Base-by-base conservation (phyloP, 1,284 basidiomycete genomes). In the Naganishia cerealis region DNA sequence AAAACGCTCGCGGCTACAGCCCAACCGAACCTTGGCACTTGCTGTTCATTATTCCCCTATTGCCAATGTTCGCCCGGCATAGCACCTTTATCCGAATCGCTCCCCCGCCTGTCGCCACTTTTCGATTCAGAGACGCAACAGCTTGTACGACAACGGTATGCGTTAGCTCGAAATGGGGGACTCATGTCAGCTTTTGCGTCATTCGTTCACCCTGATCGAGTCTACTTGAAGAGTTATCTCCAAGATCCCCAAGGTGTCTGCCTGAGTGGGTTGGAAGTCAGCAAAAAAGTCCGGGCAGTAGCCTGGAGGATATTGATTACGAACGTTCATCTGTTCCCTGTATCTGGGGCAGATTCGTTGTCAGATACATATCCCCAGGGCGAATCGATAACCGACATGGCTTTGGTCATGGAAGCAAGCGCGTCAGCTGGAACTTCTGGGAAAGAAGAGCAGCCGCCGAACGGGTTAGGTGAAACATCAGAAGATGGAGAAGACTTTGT, bases 61-160 rank as follows among this genome's bases (percentile, higher is more conserved):
- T 79, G 78, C 70, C 77, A 75, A 8, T 70, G 65, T 67, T 56
- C 48, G 12, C 43, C 65, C 1, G 42, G 55, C 1, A 55, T 68
- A 4, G 57, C 48, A 39, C 50, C 59, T 7, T 26, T 62, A 54
- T 40, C 33, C 24, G 78, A 81, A 84, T 53, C 79, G 81, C n/a
- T 77, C 86, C 33, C 84, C 84, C 0, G 76, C 82, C 26, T 79
- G 82, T 33, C 86, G 87, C 74, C 86, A 88, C 42, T 87, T 90
- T 70, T 81, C 80, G 36, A 66, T 57, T 3, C 71, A 70, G n/a
- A 75, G 73, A 26, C 43, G 40, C 56, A 71, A 65, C 29, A 71
- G 70, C 39, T 87, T 88, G 71, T 82, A 87, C 15, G 83, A 89
- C 66, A 87, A 88, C 57, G 24, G 38, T 71, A 68, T 42, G 67